These are phyloP conservation scores for Trypanosoma conorhini DNA, from an alignment of 208 protist species.

Conservation along the genomic window DNA sequence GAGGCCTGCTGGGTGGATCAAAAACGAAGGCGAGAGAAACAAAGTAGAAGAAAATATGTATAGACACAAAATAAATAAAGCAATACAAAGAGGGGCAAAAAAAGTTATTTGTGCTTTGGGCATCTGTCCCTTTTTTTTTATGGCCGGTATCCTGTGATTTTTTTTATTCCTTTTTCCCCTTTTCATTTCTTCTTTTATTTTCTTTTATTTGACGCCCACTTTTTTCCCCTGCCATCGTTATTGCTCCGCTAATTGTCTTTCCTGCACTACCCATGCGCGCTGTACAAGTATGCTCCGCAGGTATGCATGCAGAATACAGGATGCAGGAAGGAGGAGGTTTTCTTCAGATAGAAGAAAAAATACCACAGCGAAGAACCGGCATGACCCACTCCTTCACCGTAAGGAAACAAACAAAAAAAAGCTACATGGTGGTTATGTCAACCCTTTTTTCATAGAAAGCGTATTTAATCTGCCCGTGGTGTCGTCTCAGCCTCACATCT, in stretches of 20 bases:
- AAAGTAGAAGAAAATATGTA: too few relatives aligned
- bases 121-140: not conserved
- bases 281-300: not conserved
- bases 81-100: not conserved
- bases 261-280: not conserved
- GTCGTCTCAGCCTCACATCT: not conserved
- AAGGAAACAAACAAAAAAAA: not conserved
- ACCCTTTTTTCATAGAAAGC: not conserved
- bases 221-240: not conserved
- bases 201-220: not conserved
- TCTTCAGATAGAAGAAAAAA: too few relatives aligned
- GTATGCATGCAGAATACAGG: too few relatives aligned
- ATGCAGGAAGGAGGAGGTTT: too few relatives aligned
- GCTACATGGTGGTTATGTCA: not conserved
- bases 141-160: not conserved
- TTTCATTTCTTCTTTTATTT: too few relatives aligned
- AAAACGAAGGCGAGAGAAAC: too few relatives aligned
- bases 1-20: too few relatives aligned
- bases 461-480: not conserved
- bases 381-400: too few relatives aligned
- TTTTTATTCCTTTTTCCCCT: too few relatives aligned
- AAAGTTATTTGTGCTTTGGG: not conserved
- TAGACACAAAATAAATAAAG: not conserved
- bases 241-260: not conserved
- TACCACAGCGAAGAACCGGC: too few relatives aligned